Evolutionary conservation across 1,139 yeast genomes (phyloP), one percentile per base, ranked within the genome.

Genomic region (Taphrina confusa): DNA sequence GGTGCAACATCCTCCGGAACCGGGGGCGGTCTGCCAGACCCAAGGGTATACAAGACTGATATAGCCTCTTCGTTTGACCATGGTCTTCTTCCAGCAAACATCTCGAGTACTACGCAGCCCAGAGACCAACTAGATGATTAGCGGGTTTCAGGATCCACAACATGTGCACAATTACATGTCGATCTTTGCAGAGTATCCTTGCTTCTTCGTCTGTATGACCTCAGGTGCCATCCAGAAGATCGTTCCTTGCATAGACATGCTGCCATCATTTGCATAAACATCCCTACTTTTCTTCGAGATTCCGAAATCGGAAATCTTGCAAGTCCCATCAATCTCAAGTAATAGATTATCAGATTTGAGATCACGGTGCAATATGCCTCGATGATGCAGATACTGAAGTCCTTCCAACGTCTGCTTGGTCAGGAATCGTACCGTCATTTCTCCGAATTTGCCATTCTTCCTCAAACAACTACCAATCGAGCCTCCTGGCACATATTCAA

Each of bases 161-260:
- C 16, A 8, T 9, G 8, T 2, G 45, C 20, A 6, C 25, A 16
- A 34, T 28, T 45, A 45, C 68, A 80, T 73, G 61, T 76, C 80
- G 37, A 94, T 90, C 72, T 94, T 94, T 27, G 98, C 98, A 75
- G 95, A 88, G 71, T 94, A 94, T 0, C 97, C 97, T 70, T 86
- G 95, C 66, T 85, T 87, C 22, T 49, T 49, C 66, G 84, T 84
- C 69, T 87, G 89, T 61, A 94, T 90, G 63, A 94, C 96, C 71
- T 94, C 99, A 0, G 99, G 99, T 0, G 99, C 99, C 98, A 94
- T 94, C 98, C 98, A 94, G 71, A 91, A 94, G 1, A 94, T 91
- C 0, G 98, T 91, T 20, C 99, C 99, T 73, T 94, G 96, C 92
- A 86, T 87, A 12, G 97, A 91, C 95, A 91, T 88, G 62, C 89